Conservation (phyloP, 306 rosid species). For the Dalbergia oliveri region DNA sequence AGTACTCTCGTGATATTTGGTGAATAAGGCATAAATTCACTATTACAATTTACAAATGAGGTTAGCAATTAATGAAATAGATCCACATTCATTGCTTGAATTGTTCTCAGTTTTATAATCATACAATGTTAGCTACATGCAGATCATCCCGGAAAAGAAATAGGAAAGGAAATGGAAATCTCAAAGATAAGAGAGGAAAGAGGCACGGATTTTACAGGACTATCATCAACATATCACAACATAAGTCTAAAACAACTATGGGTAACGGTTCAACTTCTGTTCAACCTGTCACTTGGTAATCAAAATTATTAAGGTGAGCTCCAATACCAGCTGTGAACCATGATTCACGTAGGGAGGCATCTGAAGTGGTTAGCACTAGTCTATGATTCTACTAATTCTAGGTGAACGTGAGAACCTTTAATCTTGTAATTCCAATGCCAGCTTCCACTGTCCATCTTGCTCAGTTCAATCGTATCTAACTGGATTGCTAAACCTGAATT, state of each 20-base stretch:
- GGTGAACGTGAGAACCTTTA: constrained; percentile 68
- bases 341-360: constrained; percentile 72
- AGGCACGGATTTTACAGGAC: constrained; percentile 39
- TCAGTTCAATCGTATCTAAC: constrained; percentile 65
- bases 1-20: not conserved
- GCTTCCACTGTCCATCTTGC: constrained; percentile 78
- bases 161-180: not conserved
- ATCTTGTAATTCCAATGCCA: constrained; percentile 89
- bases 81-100: constrained; percentile 43
- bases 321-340: constrained; percentile 74
- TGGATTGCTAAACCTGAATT: constrained; percentile 64
- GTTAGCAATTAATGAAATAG: constrained; percentile 28
- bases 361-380: constrained; percentile 15
- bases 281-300: constrained; percentile 60
- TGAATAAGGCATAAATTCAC: not conserved
- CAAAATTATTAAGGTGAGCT: constrained; percentile 48
- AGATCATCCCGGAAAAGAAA: constrained; percentile 17
- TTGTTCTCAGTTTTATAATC: constrained; percentile 25
- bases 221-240: constrained; percentile 26
- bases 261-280: constrained; percentile 69
- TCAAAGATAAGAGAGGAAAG: constrained; percentile 17
- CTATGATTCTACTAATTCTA: constrained; percentile 70
- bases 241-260: constrained; percentile 13
- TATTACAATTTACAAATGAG: not conserved
- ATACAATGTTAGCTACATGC: constrained; percentile 48